phyloP scores from a whole-genome alignment of 2,329 filamentous ascomycete species.

The Mycosphaerella sp. region DNA sequence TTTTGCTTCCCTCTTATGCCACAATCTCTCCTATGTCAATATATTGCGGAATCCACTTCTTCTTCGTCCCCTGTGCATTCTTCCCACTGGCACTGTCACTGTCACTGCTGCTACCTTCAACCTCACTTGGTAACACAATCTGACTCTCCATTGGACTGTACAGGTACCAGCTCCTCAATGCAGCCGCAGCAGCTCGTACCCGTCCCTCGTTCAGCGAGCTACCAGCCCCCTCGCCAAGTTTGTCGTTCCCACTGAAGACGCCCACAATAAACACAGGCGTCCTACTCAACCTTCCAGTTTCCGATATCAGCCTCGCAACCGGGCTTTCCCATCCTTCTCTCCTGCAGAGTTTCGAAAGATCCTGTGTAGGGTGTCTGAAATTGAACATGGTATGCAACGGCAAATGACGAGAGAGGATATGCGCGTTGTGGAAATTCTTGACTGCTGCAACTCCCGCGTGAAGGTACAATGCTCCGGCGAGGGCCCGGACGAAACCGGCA shows the following conservation, averaged over 20 bases:
- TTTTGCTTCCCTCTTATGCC: slow-evolving; percentile 1
- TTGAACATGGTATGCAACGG: slow-evolving; percentile 66
- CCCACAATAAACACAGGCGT: slow-evolving; percentile 91
- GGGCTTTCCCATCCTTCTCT: slow-evolving; percentile 85
- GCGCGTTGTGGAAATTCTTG: slow-evolving; percentile 74
- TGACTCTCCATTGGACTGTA: slow-evolving; percentile 66
- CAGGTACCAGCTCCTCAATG: slow-evolving; percentile 91
- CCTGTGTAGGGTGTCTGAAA: slow-evolving; percentile 76
- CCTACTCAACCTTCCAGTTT: slow-evolving; percentile 79
- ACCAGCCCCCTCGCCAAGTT: slow-evolving; percentile 84
- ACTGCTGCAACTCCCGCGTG: slow-evolving; percentile 74
- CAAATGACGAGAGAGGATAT: slow-evolving; percentile 56
- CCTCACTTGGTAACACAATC: slow-evolving; percentile 47
- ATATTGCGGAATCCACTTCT: slow-evolving; percentile 49
- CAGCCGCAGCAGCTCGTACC: slow-evolving; percentile 71
- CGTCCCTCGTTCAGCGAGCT: slow-evolving; percentile 71
- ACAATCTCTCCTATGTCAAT: slow-evolving; percentile 55
- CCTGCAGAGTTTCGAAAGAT: slow-evolving; percentile 75
- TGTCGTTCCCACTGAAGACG: slow-evolving; percentile 84
- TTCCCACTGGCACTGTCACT: no score
- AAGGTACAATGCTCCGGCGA: slow-evolving; percentile 78
- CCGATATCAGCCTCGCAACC: slow-evolving; percentile 77
- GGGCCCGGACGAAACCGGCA: slow-evolving; percentile 71
- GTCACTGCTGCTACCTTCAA: slow-evolving; percentile 19
- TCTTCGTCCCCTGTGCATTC: slow-evolving; percentile 20